Conservation (phyloP, 2,329 filamentous ascomycete species). For the Clonostachys solani region DNA sequence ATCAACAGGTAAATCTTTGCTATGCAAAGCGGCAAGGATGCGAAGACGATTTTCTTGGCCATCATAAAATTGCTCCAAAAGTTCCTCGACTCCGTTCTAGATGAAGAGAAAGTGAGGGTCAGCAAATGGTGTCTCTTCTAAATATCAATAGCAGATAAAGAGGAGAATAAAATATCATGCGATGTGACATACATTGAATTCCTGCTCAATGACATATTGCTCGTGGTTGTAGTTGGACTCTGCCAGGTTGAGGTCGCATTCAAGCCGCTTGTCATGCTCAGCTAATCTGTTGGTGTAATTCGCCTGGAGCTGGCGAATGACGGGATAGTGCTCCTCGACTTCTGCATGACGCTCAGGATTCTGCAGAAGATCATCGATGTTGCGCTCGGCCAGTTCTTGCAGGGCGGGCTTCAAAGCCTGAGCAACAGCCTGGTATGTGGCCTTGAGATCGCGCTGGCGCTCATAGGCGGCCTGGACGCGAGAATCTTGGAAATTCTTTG, state of each 20-base stretch:
- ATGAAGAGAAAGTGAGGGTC: slow-evolving; percentile 4
- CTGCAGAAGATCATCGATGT: slow-evolving; percentile 50
- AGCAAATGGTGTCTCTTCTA: background rate
- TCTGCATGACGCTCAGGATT: slow-evolving; percentile 48
- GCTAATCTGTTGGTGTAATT: slow-evolving; percentile 21
- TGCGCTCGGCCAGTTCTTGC: slow-evolving; percentile 60
- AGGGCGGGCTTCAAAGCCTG: slow-evolving; percentile 60
- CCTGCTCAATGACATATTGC: slow-evolving; percentile 23
- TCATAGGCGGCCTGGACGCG: slow-evolving; percentile 55
- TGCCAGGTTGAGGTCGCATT: slow-evolving; percentile 27
- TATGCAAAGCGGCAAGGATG: slow-evolving; percentile 35
- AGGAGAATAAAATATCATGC: too few species aligned
- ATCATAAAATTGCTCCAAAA: slow-evolving; percentile 35
- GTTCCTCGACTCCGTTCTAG: slow-evolving; percentile 31
- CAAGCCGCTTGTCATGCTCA: slow-evolving; percentile 21
- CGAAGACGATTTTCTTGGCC: slow-evolving; percentile 40
- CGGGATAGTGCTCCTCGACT: slow-evolving; percentile 44
- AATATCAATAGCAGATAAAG: background rate
- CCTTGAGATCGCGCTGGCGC: slow-evolving; percentile 63
- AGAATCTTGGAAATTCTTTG: slow-evolving; percentile 51
- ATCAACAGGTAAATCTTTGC: slow-evolving; percentile 40
- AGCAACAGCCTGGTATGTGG: slow-evolving; percentile 58
- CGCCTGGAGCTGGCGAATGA: slow-evolving; percentile 43
- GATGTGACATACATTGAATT: slow-evolving; percentile 28
- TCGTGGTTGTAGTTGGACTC: slow-evolving; percentile 28